Percentiles rank a stretch among this genome's conserved stretches.
Evolutionary conservation across 129 eudicot genomes (phyloP).

Genomic region (Tagetes erecta): DNA sequence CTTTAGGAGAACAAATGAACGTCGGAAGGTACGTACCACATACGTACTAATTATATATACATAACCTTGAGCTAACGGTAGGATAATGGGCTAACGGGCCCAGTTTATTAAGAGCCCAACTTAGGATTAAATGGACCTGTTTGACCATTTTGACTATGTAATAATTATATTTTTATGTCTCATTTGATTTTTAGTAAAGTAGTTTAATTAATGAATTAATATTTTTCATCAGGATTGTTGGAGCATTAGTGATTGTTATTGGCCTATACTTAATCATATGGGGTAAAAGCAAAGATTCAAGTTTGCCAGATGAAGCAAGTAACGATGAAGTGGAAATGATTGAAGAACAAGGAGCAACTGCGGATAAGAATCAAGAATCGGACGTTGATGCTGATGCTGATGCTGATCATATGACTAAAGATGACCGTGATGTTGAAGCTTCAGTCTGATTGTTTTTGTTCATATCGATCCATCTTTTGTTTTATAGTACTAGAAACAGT

Average conservation of each 20-base stretch:
- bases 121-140: not conserved
- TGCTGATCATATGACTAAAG: not conserved
- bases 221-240: conserved; percentile 40
- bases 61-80: not conserved
- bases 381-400: conserved; percentile 3
- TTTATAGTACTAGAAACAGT: too few species aligned
- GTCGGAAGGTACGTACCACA: conserved; percentile 52
- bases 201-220: not conserved
- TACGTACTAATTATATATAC: not conserved
- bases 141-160: too few species aligned
- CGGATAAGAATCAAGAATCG: not conserved
- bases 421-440: conserved; percentile 23
- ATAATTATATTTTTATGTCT: not conserved
- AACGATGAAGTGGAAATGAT: conserved; percentile 20
- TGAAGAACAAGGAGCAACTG: conserved; percentile 9
- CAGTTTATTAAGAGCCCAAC: not conserved
- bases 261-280: conserved; percentile 58
- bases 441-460: conserved; percentile 26
- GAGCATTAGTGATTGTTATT: conserved; percentile 40
- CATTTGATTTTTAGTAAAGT: not conserved
- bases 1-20: conserved; percentile 49
- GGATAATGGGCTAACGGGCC: not conserved
- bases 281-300: conserved; percentile 55
- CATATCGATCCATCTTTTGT: not conserved
- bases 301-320: conserved; percentile 27